These are phyloP conservation scores for Candida succiphila DNA, from an alignment of 805 yeast genomes.

Conservation along the genomic window DNA sequence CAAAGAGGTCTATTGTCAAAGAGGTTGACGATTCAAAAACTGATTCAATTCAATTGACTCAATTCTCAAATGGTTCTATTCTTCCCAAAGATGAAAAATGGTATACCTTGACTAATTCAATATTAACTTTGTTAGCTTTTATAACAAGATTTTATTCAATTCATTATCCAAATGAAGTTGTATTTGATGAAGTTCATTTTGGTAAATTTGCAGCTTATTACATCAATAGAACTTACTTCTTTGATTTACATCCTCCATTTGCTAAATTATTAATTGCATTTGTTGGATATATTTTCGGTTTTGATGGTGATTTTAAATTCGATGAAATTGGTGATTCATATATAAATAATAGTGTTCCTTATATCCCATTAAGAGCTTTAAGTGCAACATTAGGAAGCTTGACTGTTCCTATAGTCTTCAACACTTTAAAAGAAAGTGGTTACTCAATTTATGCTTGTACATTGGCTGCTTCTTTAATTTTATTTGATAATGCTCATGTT, in stretches of 20 bases:
- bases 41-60: too few species aligned
- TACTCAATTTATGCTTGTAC: conserved; percentile 71
- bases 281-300: conserved; percentile 83
- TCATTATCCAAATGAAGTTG: conserved; percentile 63
- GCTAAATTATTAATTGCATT: conserved; percentile 88
- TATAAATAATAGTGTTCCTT: conserved; percentile 72
- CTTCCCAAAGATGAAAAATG: conserved; percentile 18
- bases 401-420: conserved; percentile 76
- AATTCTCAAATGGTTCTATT: neutral
- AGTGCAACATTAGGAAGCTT: conserved; percentile 75
- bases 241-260: conserved; percentile 97
- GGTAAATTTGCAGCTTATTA: conserved; percentile 83
- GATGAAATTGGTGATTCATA: conserved; percentile 83
- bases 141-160: conserved; percentile 52
- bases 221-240: conserved; percentile 82
- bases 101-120: conserved; percentile 23
- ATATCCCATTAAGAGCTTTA: conserved; percentile 69
- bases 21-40: too few species aligned
- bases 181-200: conserved; percentile 81
- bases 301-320: conserved; percentile 86
- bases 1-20: too few species aligned
- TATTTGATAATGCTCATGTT: conserved; percentile 85
- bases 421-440: conserved; percentile 77
- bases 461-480: conserved; percentile 66
- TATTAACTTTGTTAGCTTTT: conserved; percentile 33